Base-by-base conservation (phyloP, 805 yeast genomes). In the Ogataea nitratoaversa region DNA sequence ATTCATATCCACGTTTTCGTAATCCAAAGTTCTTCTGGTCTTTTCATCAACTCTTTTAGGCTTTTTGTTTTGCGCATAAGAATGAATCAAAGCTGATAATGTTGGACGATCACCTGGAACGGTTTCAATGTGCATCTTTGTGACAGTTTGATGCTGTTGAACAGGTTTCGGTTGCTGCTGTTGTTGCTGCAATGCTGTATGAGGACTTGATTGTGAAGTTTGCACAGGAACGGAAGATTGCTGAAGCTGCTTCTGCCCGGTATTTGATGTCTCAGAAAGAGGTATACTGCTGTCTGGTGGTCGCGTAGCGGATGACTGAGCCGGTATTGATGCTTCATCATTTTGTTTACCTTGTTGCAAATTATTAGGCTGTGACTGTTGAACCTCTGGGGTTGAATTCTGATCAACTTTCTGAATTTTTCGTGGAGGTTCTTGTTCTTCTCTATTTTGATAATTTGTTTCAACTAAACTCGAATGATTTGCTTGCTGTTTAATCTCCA, bases 1-100 rank as follows among this genome's bases (percentile, higher is more conserved):
- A 25, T 65, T 63, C 7, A 70, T 62, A 42, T 75, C 76, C 6
- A 66, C 55, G 37, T 67, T 64, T 14, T 63, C 55, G 19, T 64
- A 56, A 31, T 66, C 54, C 23, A 64, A 38, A 41, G 63, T 66
- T 32, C 65, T 51, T 16, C 48, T 50, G 5, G 62, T 43, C 32
- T 42, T 48, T n/a, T 49, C 57, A 32, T 57, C 63, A 5, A 52
- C 56, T 42, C 58, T 52, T 51, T 42, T 57, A 24, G 59, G 56
- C 17, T 40, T 42, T 8, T 33, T 24, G 9, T 46, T 46, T 3
- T 49, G 32, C 0, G 62, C 50, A 33, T 54, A 62, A 8, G 54
- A 47, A 19, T 51, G 53, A 20, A 65, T 59, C 43, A 63, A 37
- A 2, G 59, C 43, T 1, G 62, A 45, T 7, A 63, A 43, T 2